phyloP scores from a whole-genome alignment of 495 filamentous ascomycete species.

The Aspergillus sclerotioniger region DNA sequence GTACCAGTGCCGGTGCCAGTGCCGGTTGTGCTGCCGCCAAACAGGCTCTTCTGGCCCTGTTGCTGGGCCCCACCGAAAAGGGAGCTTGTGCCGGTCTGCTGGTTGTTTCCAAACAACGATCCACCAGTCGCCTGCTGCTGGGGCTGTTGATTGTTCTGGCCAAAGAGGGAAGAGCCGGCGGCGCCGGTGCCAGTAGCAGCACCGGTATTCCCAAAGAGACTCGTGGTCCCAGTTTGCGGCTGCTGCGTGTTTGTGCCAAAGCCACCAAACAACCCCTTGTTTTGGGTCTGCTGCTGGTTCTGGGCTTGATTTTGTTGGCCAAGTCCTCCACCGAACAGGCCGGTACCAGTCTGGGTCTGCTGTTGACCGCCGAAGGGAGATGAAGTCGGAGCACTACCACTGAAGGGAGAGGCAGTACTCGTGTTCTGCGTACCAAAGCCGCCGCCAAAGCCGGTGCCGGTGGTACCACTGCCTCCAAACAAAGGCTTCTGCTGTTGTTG shows the following conservation, averaged over 20 bases:
- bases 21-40: conserved; percentile 26
- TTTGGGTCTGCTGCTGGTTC: conserved; percentile 43
- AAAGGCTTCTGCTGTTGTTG: conserved; percentile 39
- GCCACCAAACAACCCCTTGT: conserved; percentile 39
- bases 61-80: conserved; percentile 43
- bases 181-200: conserved; percentile 23
- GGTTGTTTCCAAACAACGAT: conserved; percentile 44
- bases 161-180: conserved; percentile 41
- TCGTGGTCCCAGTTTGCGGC: conserved; percentile 24
- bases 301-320: conserved; percentile 44
- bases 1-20: conserved; percentile 23
- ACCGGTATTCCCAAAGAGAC: conserved; percentile 42
- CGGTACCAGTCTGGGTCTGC: conserved; percentile 21
- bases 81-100: conserved; percentile 28
- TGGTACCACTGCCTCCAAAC: conserved; percentile 33
- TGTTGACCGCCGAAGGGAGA: conserved; percentile 39
- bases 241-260: conserved; percentile 40
- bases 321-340: conserved; percentile 42
- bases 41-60: conserved; percentile 39
- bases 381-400: conserved; percentile 33
- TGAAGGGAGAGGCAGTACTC: conserved; percentile 38
- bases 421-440: conserved; percentile 44
- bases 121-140: conserved; percentile 42
- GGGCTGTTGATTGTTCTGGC: conserved; percentile 31
- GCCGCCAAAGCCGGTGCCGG: conserved; percentile 34